Evolutionary conservation across 805 yeast species (phyloP).

Genomic region (Candida cerambycidarum): DNA sequence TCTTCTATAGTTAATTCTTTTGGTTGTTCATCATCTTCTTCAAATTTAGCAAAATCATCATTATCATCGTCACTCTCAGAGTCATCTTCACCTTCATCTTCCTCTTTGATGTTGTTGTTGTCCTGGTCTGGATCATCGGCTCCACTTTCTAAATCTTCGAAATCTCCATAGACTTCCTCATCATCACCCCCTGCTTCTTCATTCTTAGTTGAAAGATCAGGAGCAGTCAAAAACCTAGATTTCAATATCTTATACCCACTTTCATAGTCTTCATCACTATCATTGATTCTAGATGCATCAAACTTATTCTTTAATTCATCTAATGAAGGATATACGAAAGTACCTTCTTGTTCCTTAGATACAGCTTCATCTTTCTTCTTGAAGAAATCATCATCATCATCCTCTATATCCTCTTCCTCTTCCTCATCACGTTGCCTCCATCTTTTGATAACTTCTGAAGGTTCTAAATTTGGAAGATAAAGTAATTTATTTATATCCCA

Average conservation of each 20-base stretch:
- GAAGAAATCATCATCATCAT: conserved; percentile 46
- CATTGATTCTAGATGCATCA: conserved; percentile 26
- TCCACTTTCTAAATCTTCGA: conserved; percentile 46
- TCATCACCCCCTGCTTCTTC: conserved; percentile 41
- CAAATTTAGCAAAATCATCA: conserved; percentile 43
- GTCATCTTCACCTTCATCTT: conserved; percentile 27
- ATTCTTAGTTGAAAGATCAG: conserved; percentile 37
- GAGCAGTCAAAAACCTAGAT: conserved; percentile 54
- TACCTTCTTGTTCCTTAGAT: conserved; percentile 29
- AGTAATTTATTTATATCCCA: conserved; percentile 84
- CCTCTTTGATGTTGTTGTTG: no score
- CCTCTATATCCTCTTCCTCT: conserved; percentile 40
- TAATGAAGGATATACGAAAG: conserved; percentile 32
- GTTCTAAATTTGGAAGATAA: conserved; percentile 74
- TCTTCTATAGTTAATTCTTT: conserved; percentile 60
- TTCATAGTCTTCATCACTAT: conserved; percentile 38
- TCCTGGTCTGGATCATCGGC: no score
- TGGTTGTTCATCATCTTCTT: conserved; percentile 43
- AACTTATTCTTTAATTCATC: conserved; percentile 50
- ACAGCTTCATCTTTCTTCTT: conserved; percentile 51
- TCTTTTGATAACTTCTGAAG: conserved; percentile 67
- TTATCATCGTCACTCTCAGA: conserved; percentile 41
- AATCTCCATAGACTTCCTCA: conserved; percentile 56
- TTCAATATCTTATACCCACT: conserved; percentile 44
- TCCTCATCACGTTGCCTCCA: conserved; percentile 60